Base-by-base conservation (phyloP, 164 flowering plant genomes). In the Berberis vulgaris region DNA sequence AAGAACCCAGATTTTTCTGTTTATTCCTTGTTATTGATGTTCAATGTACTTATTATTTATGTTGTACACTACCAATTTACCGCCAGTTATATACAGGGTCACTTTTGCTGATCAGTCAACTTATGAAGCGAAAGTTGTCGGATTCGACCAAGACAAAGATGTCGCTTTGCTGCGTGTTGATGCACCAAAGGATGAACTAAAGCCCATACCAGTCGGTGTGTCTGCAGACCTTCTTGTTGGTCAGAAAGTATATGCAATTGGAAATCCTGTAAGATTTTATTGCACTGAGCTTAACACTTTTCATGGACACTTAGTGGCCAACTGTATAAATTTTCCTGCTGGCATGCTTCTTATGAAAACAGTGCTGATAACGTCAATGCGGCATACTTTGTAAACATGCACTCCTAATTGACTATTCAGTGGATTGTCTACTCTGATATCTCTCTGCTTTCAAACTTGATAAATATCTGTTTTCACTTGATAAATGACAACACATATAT, bases 151-250 rank as follows among this genome's bases (percentile, higher is more conserved):
- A 81, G 98, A 93, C 73, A 93, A 93, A 74, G 98, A 93, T 78
- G 96, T 93, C 64, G 98, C 98, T 59, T 96, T 93, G 8, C 70
- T 93, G 80, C 80, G 79, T 44, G 80, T 93, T 70, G 88, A 86
- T 74, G 90, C 92, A 50, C 96, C 96, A 3, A 81, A 82, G 74
- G 94, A 83, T 46, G 90, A 88, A 78, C 77, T 93, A 41, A 80
- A 90, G 67, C 98, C 98, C 26, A 81, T 90, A 60, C 96, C 98
- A 56, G 66, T 93, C 74, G 98, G 98, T 52, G 69, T 90, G 60
- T 93, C 98, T 71, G 90, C 94, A 1, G 94, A 90, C 71, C 80
- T 93, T 82, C 94, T 93, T 78, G 98, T 93, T 71, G 98, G 98
- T 65, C 98, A 93, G 80, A 93, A 93, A 86, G 98, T 88, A n/a